These are phyloP conservation scores for Pseudonitzschia delicatissima DNA, from an alignment of 108 stramenopile species.

Conservation along the genomic window DNA sequence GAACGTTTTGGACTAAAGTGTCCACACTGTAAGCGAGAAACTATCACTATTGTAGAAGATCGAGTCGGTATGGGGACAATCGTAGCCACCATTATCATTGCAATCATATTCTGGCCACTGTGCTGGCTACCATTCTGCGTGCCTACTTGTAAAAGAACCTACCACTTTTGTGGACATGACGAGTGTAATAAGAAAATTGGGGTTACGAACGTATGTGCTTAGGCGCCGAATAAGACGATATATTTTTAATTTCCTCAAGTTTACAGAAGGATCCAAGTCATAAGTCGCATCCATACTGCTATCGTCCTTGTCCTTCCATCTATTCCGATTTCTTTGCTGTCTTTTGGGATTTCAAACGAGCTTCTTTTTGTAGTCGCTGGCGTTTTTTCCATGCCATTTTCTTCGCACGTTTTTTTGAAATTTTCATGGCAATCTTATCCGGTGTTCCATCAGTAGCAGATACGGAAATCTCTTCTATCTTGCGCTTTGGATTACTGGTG, in stretches of 20 bases:
- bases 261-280: no score
- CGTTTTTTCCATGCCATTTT: constrained; percentile 78
- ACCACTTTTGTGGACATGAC: constrained; percentile 26
- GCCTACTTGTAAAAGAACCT: constrained; percentile 18
- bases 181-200: constrained; percentile 20
- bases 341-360: constrained; percentile 41
- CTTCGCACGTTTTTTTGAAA: constrained; percentile 46
- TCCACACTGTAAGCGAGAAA: constrained; percentile 20
- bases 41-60: constrained; percentile 15
- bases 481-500: constrained; percentile 1
- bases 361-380: constrained; percentile 57
- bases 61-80: constrained; percentile 19
- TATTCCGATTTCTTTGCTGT: no score
- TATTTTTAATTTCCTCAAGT: not conserved
- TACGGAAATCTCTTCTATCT: not conserved
- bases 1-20: constrained; percentile 15
- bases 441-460: not conserved
- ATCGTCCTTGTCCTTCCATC: no score
- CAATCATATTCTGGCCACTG: constrained; percentile 35
- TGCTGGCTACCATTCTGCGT: constrained; percentile 46
- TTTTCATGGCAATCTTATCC: not conserved
- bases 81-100: constrained; percentile 20
- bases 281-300: no score
- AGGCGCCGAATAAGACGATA: not conserved
- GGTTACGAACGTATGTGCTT: constrained; percentile 19